Evolutionary conservation across 805 yeast genomes (phyloP).

Genomic region (Metschnikowia henanensis): DNA sequence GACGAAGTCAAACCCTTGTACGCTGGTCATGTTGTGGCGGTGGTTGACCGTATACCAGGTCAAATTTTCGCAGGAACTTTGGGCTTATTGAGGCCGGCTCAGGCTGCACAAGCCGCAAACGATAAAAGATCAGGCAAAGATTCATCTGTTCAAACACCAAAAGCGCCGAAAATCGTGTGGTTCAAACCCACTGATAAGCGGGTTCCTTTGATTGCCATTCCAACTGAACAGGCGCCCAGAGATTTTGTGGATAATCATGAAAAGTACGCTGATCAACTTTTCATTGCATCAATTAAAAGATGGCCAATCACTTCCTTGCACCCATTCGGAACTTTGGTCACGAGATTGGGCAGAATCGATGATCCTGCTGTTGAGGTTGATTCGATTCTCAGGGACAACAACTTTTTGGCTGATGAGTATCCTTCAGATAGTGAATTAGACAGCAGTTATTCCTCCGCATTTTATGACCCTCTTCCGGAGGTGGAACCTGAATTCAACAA

Average conservation of each 20-base stretch:
- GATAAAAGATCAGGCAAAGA: conserved; percentile 48
- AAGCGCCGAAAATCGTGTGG: conserved; percentile 95
- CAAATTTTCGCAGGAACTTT: conserved; percentile 93
- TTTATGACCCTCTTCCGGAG: conserved; percentile 38
- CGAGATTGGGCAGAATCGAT: conserved; percentile 79
- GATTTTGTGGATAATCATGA: conserved; percentile 95
- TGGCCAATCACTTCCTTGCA: conserved; percentile 99
- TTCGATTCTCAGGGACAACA: conserved; percentile 85
- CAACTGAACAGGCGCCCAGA: conserved; percentile 96
- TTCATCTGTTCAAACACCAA: conserved; percentile 43
- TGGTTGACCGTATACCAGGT: conserved; percentile 95
- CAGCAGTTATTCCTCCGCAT: conserved; percentile 13
- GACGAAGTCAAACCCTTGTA: conserved; percentile 92
- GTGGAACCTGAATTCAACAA: conserved; percentile 38
- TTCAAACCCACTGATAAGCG: conserved; percentile 98
- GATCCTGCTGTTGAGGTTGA: conserved; percentile 79
- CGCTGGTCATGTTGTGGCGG: conserved; percentile 98
- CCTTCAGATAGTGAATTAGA: conserved; percentile 40
- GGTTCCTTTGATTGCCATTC: conserved; percentile 96
- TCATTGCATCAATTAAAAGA: conserved; percentile 94
- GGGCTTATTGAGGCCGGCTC: conserved; percentile 93
- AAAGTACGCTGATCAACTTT: conserved; percentile 73
- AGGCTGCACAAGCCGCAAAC: conserved; percentile 82
- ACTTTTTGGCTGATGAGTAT: conserved; percentile 79
- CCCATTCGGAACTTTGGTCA: conserved; percentile 93